phyloP scores from a whole-genome alignment of 345 rosid genomes.

The Arabidopsis suecica region DNA sequence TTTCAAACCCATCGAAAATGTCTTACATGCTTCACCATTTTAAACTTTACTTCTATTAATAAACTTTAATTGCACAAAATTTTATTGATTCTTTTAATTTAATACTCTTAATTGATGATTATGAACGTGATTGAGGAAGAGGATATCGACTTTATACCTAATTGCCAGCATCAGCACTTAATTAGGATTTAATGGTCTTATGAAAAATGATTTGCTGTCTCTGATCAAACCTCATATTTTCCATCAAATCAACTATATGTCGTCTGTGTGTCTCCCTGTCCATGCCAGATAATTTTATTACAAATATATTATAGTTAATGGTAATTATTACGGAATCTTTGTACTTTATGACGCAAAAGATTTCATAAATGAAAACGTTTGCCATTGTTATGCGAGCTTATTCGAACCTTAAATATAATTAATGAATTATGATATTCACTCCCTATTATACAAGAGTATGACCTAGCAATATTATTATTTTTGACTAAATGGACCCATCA shows the following conservation, averaged over 20 bases:
- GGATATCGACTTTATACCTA: constrained; percentile 45
- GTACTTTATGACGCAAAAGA: constrained; percentile 12
- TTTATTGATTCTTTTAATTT: neutral
- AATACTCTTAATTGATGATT: constrained; percentile 34
- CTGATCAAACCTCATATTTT: constrained; percentile 11
- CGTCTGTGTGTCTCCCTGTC: constrained; percentile 21
- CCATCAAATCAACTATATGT: neutral
- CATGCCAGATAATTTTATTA: constrained; percentile 23
- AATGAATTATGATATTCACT: too few relatives aligned
- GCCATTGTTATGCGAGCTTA: neutral
- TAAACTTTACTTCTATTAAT: neutral
- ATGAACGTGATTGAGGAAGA: constrained; percentile 34
- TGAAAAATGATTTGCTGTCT: constrained; percentile 37
- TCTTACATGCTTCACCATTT: constrained; percentile 7
- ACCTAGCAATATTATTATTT: neutral
- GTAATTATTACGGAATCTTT: constrained; percentile 14
- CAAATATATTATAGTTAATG: neutral
- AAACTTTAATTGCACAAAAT: neutral
- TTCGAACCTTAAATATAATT: constrained; percentile 1
- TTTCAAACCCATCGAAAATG: neutral
- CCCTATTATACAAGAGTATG: neutral
- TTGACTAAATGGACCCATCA: neutral
- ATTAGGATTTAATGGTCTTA: constrained; percentile 26
- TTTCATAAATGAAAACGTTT: neutral
- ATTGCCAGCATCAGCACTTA: constrained; percentile 43